Conservation (phyloP, 352 stramenopile genomes). For the Phytophthora foliorum region DNA sequence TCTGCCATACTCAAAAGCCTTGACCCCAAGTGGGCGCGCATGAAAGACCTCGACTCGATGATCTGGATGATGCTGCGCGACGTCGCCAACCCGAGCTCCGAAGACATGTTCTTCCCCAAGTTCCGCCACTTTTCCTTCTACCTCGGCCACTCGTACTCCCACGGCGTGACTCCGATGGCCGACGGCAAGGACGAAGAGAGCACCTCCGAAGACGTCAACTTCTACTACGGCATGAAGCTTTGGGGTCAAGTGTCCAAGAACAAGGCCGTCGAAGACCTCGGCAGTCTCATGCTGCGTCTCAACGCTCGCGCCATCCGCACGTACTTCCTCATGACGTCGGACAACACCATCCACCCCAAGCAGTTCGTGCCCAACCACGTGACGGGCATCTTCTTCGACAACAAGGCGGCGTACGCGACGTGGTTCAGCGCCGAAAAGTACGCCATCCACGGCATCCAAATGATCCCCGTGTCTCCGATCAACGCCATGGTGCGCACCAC, state of each 20-base stretch:
- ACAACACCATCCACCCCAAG: conserved; percentile 70
- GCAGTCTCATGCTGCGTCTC: conserved; percentile 74
- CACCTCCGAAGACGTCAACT: conserved; percentile 83
- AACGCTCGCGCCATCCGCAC: conserved; percentile 69
- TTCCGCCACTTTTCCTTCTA: conserved; percentile 85
- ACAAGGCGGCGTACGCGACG: conserved; percentile 76
- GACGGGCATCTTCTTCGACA: conserved; percentile 77
- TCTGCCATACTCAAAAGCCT: conserved; percentile 69
- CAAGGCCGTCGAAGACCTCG: conserved; percentile 64
- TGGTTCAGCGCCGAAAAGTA: conserved; percentile 79
- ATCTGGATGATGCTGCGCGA: conserved; percentile 75
- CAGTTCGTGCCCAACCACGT: conserved; percentile 76
- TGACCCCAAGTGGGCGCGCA: conserved; percentile 60
- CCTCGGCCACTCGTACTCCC: conserved; percentile 75
- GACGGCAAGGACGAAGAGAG: conserved; percentile 82
- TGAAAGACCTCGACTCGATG: conserved; percentile 64
- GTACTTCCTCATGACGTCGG: conserved; percentile 77
- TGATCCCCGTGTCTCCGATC: conserved; percentile 78
- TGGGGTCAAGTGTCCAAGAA: conserved; percentile 68
- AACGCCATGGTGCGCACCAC: conserved; percentile 70
- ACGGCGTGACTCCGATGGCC: conserved; percentile 60
- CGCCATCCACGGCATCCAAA: conserved; percentile 83
- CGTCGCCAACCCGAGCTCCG: conserved; percentile 64
- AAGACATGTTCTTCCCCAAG: conserved; percentile 65
- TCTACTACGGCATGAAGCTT: conserved; percentile 81